These are phyloP conservation scores for Chernovozyma aurita DNA, from an alignment of 1,139 yeast genomes.

Conservation along the genomic window DNA sequence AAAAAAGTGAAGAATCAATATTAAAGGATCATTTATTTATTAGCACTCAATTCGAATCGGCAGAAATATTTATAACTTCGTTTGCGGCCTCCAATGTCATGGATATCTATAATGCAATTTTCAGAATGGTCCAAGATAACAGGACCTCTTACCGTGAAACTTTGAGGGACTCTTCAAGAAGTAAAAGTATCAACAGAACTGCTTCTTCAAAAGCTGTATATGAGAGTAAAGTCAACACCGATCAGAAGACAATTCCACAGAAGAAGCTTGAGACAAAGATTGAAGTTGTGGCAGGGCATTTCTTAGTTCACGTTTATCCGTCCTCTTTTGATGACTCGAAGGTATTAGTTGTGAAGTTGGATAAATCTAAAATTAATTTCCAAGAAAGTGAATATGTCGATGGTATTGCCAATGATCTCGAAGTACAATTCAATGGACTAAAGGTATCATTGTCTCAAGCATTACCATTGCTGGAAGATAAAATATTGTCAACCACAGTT, in stretches of 20 bases:
- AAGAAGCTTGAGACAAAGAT: conserved; percentile 54
- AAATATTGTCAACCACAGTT: conserved; percentile 42
- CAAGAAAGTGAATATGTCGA: conserved; percentile 49
- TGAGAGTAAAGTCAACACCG: neutral
- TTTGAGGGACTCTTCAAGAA: conserved; percentile 46
- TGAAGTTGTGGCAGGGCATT: conserved; percentile 51
- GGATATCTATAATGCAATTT: conserved; percentile 70
- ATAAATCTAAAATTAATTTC: conserved; percentile 56
- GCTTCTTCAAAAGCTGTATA: neutral
- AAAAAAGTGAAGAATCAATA: conserved; percentile 39
- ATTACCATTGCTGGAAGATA: conserved; percentile 40
- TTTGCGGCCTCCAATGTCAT: conserved; percentile 77
- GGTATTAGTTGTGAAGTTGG: conserved; percentile 61
- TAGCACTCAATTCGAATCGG: conserved; percentile 48
- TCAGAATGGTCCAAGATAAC: conserved; percentile 71
- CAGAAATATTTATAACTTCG: conserved; percentile 69
- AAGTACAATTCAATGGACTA: conserved; percentile 56
- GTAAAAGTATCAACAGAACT: conserved; percentile 6
- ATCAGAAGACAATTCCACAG: conserved; percentile 11
- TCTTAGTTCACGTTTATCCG: conserved; percentile 68
- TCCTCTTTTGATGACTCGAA: conserved; percentile 71
- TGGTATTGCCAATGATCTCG: conserved; percentile 46
- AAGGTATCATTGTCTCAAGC: conserved; percentile 60
- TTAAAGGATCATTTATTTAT: conserved; percentile 63
- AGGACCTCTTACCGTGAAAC: conserved; percentile 71